Base-by-base conservation (phyloP, 1,139 yeast genomes). In the Meyerozyma guilliermondii region DNA sequence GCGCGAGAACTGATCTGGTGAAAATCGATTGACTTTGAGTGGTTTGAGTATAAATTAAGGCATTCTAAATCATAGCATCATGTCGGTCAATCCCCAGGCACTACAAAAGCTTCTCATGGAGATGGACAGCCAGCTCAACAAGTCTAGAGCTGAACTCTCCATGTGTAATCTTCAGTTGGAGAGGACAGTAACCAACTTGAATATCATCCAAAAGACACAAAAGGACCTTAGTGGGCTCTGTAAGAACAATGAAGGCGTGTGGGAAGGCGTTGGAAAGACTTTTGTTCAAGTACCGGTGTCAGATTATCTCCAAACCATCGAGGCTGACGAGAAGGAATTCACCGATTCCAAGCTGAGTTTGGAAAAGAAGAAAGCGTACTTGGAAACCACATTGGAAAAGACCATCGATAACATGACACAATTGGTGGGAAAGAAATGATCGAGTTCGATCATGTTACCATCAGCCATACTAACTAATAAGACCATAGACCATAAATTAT, bases 261-360 rank as follows among this genome's bases (percentile, higher is more conserved):
- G 95, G 94, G 81, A 87, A 57, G 88, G 95, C 2, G 77, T 87
- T 26, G 96, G 96, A 18, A 85, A 85, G 63, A 79, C 88, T 48
- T 85, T 83, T 57, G 64, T 84, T 8, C 54, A 63, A 28, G 65
- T 65, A 3, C 66, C 74, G 20, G 70, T 69, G 3, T 54, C 60
- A 9, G 62, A 67, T 3, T 86, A 87, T 59, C 60, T 76, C 42
- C 55, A 60, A 13, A 72, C 72, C 39, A 63, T 87, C 36, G 58
- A 66, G 27, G 57, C 62, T 16, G 89, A 86, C 51, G 77, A 78
- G 49, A 63, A 64, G 41, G 76, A 71, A 18, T 71, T 81, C 45
- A 59, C 70, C 45, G 94, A 84, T 18, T 79, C 80, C 50, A 66
- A 81, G 51, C 73, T 73, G 52, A 80, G 80, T 39, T 67, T 89